Evolutionary conservation across 2,329 filamentous ascomycete species (phyloP), one percentile per base, ranked within the genome.

Genomic region (Diplodia mutila): DNA sequence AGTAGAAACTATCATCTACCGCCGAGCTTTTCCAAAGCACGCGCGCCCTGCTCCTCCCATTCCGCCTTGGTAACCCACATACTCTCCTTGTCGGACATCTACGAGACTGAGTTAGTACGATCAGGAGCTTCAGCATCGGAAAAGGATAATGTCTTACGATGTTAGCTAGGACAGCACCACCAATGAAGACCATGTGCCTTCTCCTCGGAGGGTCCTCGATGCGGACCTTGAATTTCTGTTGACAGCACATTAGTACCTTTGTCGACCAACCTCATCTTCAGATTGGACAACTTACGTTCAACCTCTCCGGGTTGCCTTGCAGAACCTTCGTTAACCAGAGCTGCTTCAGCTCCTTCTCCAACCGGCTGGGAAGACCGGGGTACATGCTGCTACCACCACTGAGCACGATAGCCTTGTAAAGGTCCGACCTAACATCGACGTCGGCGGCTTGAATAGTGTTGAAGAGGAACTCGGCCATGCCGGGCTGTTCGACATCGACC

Each of bases 321-420:
- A 99, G 84, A 52, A 97, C 93, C 72, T 91, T 90, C 66, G 94
- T 97, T 71, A 99, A 87, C 95, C 95, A 99, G 74, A 99, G 84
- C 84, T 99, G 95, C 86, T 99, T 99, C 74, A 99, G 84, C 82
- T 99, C 95, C 86, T 99, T 99, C 83, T 99, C 95, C 80, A 99
- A 83, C 71, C 95, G 88, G 69, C 93, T 97, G 5, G 95, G 95
- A 72, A 99, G 85, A 69, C 95, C 95, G 0, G 95, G 95, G 80
- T 99, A 99, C 95, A 99, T 99, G 89, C 92, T 97, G 85, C 92
- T 96, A 73, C 95, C 95, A 72, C 95, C 95, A 51, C 93, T 97
- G 66, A 99, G 86, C 69, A 99, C 95, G 75, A 99, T 94, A 14
- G 95, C 95, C 85, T 97, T 97, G 87, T 95, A 99, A 69, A 99